phyloP scores from a whole-genome alignment of 169 alveolate genomes.

The Cryptosporidium canis region DNA sequence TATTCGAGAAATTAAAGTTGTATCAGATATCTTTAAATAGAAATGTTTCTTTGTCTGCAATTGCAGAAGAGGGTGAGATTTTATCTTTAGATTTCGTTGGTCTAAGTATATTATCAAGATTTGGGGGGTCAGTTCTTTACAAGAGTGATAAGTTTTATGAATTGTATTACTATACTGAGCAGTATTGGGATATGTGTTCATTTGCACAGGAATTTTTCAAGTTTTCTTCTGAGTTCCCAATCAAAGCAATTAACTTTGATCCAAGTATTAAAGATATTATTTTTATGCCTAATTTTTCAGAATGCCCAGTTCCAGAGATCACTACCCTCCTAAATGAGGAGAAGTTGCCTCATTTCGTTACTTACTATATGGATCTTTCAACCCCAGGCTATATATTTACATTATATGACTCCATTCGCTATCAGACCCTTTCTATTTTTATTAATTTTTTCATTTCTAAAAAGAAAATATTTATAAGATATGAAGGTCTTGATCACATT shows the following conservation, averaged over 20 bases:
- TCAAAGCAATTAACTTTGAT: conserved; percentile 11
- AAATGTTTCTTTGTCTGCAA: conserved; percentile 3
- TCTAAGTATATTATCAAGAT: conserved; percentile 9
- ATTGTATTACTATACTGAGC: conserved; percentile 6
- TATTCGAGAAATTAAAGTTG: conserved; percentile 4
- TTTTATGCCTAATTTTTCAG: not conserved
- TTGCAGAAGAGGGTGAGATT: conserved; percentile 34
- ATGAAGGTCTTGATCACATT: conserved; percentile 24
- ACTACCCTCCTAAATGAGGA: not conserved
- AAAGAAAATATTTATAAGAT: not conserved
- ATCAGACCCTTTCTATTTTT: not conserved
- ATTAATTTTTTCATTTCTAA: conserved; percentile 10
- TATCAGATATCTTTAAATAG: conserved; percentile 27
- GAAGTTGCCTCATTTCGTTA: not conserved
- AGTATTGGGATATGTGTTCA: conserved; percentile 31
- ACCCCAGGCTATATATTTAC: not conserved
- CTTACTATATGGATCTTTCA: not conserved
- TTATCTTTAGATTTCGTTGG: conserved; percentile 28
- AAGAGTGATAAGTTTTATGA: conserved; percentile 2
- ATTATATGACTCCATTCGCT: not conserved
- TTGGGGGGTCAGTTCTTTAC: conserved; percentile 43
- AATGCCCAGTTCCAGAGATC: conserved; percentile 20
- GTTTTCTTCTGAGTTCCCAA: not conserved
- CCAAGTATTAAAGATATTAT: not conserved
- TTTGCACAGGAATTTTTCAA: conserved; percentile 42